Evolutionary conservation across 495 filamentous ascomycete species (phyloP), one percentile per base, ranked within the genome.

Genomic region (Schizothecium vesticola): DNA sequence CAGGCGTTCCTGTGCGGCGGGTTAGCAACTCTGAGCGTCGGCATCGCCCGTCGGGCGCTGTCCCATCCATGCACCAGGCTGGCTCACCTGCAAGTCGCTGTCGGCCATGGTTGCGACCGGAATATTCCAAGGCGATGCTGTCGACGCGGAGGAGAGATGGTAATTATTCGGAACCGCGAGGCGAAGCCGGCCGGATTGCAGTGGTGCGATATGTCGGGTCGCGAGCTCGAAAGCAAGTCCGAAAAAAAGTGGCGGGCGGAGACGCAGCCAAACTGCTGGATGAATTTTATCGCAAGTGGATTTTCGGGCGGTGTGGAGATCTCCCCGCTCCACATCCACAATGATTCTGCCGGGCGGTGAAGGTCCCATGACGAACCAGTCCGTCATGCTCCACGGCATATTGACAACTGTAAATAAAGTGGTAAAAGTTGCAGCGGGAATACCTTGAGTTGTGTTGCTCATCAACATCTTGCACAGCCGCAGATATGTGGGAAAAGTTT

Each of bases 1-100:
- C 71, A 99, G 85, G 71, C 93, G 92, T 74, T 93, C 92, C 95
- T 95, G 70, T 70, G 16, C 43, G 51, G 24, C 3, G 8, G 55
- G 26, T 59, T 56, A 69, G 56, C 58, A 58, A 59, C 71, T 59
- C 31, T 51, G 43, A n/a, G n/a, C 43, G 16, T 51, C 43, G 43
- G 43, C 16, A 51, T 51, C 43, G 43, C 43, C 43, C 43, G 43
- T 51, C 16, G 43, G 43, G 43, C 43, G 43, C 43, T 51, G 43
- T 51, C 43, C 19, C 31, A 33, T 33, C 43, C 43, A 51, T 2
- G 43, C 43, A 51, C 43, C 31, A n/a, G 43, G 55, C 13, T 56
- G 55, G 69, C 74, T 64, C 68, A 77, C 75, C 75, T 77, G 74
- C 64, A 77, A 64, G 31, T 65, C 57, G 31, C 67, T 64, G 58